A percentile compares a stretch with the other conserved stretches of the same genome.
phyloP scores from a whole-genome alignment of 345 rosid species.

The Hirschfeldia incana region DNA sequence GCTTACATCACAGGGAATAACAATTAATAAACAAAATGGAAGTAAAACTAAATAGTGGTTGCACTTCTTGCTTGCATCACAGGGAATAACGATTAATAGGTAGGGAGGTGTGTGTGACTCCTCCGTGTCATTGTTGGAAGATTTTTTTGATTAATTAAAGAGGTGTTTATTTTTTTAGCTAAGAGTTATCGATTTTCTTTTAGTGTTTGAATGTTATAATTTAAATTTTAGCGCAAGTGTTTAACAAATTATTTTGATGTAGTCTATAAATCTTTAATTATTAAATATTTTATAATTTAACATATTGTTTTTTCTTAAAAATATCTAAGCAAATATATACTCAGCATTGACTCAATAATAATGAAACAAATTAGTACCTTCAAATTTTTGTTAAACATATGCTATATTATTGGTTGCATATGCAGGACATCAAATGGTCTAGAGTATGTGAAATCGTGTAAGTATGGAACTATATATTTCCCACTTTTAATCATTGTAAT shows the following conservation, averaged over 20 bases:
- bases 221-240: no score
- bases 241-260: no score
- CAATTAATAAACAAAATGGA: conserved; percentile 28
- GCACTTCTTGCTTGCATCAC: conserved; percentile 43
- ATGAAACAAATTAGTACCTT: neutral
- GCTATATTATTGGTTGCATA: neutral
- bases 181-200: no score
- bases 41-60: conserved; percentile 30
- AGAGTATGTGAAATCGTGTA: neutral
- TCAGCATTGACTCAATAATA: no score
- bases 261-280: no score
- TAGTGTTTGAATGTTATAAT: no score
- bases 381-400: no score
- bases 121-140: neutral
- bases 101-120: conserved; percentile 25
- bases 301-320: no score
- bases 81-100: conserved; percentile 36
- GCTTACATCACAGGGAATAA: conserved; percentile 40
- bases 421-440: neutral
- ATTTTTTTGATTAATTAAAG: neutral
- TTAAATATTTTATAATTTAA: no score
- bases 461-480: conserved; percentile 18
- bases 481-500: conserved; percentile 38
- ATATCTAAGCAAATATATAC: no score
- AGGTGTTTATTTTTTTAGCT: no score